Base-by-base conservation (phyloP, 371 early-diverging fungal genomes). In the Apophysomyces variabilis region DNA sequence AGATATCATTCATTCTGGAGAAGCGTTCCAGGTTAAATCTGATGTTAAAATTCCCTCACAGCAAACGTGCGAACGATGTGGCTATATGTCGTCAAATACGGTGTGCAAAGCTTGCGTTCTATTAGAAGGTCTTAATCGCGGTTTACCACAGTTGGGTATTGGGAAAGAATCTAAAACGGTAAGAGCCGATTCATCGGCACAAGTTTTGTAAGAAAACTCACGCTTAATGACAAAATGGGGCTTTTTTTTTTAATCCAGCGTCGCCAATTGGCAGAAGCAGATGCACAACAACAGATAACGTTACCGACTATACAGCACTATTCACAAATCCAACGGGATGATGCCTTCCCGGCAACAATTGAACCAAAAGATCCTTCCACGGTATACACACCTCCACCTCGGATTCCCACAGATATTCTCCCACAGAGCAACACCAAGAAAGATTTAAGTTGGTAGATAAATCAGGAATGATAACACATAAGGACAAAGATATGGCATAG, bases 1-100 rank as follows among this genome's bases (percentile, higher is more conserved):
- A 84, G 97, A 97, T 73, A 96, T 97, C 45, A 96, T 97, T 44
- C 90, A 96, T 71, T 92, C 95, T 0, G 98, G 98, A 39, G 98
- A 98, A 78, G 92, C 93, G 1, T 94, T 93, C 70, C 85, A 89
- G 64, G 84, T 92, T 9, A 89, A 89, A 56, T 68, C 83, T 4
- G 85, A 85, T 26, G 88, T 90, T 43, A 89, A 90, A 66, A 80
- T 89, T 80, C 90, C 92, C 13, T 79, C 68, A 21, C 90, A 86
- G 70, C 76, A 86, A 46, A 84, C 81, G 4, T 98, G 98, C 74
- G 84, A 88, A 57, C 85, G 96, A 38, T 99, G 99, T 72, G 99
- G 99, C 7, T 98, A 96, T 76, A 96, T 99, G 78, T 90, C 96
- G 14, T 93, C 93, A 39, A 93, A 96, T 65, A 80, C 85, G 32